Evolutionary conservation across 2,329 filamentous ascomycete genomes (phyloP).

Genomic region (Lizonia empirigonia): DNA sequence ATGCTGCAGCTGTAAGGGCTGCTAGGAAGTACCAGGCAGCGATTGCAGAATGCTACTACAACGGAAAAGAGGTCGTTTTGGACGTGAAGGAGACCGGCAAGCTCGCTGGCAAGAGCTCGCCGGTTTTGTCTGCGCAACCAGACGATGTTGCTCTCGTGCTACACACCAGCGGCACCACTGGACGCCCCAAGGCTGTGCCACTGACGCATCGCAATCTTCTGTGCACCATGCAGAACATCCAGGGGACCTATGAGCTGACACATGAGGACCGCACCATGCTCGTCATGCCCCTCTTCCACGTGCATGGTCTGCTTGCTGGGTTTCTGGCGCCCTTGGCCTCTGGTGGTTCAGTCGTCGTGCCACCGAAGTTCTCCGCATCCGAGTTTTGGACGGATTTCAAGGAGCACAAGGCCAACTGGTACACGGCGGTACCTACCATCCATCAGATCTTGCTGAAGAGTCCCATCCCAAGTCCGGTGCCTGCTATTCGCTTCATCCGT

Average conservation of each 20-base stretch:
- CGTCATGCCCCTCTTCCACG: slow-evolving; percentile 90
- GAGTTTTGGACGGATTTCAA: slow-evolving; percentile 84
- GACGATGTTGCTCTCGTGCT: slow-evolving; percentile 82
- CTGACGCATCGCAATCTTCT: slow-evolving; percentile 82
- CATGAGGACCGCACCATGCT: slow-evolving; percentile 77
- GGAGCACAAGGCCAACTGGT: slow-evolving; percentile 81
- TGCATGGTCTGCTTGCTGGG: slow-evolving; percentile 83
- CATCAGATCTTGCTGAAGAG: slow-evolving; percentile 85
- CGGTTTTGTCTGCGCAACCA: slow-evolving; percentile 64
- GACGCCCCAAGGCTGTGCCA: slow-evolving; percentile 80
- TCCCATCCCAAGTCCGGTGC: slow-evolving; percentile 69
- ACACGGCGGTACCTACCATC: slow-evolving; percentile 90
- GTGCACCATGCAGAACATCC: slow-evolving; percentile 82
- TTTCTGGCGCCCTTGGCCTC: slow-evolving; percentile 78
- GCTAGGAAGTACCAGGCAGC: slow-evolving; percentile 80
- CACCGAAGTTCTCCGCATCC: slow-evolving; percentile 76
- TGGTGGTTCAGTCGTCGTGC: slow-evolving; percentile 80
- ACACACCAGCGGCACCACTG: slow-evolving; percentile 85
- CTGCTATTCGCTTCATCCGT: slow-evolving; percentile 81
- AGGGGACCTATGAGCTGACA: slow-evolving; percentile 75
- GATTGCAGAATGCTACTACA: slow-evolving; percentile 87
- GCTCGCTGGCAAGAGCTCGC: slow-evolving; percentile 59
- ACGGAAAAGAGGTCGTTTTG: slow-evolving; percentile 71
- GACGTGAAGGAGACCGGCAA: slow-evolving; percentile 79
- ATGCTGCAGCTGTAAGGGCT: slow-evolving; percentile 74